Percentiles rank a stretch among this genome's conserved stretches.
Evolutionary conservation across 225 moss, liverwort and hornwort genomes (phyloP).

Genomic region (Pleurozium schreberi): DNA sequence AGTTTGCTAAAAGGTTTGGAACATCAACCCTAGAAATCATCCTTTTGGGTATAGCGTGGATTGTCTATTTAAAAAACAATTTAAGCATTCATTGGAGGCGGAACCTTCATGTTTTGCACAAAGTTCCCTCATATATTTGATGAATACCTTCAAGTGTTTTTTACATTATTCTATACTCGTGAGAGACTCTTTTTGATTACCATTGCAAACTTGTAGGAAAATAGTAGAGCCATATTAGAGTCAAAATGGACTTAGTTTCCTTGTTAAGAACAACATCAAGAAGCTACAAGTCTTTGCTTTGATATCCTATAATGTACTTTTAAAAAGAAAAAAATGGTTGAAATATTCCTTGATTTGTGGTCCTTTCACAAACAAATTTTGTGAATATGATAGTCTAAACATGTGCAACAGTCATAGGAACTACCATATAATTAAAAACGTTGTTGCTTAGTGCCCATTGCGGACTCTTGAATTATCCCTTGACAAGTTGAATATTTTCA

Average conservation of each 20-base stretch:
- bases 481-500: background rate
- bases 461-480: background rate
- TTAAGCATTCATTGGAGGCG: background rate
- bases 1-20: too few species aligned
- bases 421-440: background rate
- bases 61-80: too few species aligned
- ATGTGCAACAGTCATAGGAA: background rate
- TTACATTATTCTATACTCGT: too few species aligned
- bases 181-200: background rate
- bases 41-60: background rate
- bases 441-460: background rate
- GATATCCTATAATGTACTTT: background rate
- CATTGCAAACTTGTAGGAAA: background rate
- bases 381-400: background rate
- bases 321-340: too few species aligned
- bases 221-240: background rate
- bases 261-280: background rate
- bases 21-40: background rate
- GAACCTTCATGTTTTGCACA: background rate
- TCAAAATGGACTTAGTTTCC: background rate
- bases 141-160: background rate
- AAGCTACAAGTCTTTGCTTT: background rate
- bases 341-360: background rate
- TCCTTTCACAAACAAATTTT: background rate
- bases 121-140: background rate